Evolutionary conservation across 495 filamentous ascomycete genomes (phyloP).

Genomic region (Penicillium mononematosum): DNA sequence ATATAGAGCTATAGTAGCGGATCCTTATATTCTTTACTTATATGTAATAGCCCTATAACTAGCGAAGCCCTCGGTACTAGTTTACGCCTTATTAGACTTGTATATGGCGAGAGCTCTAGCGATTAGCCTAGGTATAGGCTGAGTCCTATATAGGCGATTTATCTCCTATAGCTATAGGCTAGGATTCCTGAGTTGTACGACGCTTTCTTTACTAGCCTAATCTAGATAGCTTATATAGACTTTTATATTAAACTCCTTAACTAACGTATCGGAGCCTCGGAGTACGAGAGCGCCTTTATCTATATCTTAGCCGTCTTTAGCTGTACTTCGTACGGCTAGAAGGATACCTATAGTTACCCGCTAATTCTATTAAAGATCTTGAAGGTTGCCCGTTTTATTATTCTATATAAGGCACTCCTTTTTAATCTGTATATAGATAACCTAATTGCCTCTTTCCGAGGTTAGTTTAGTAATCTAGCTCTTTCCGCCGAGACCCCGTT

Average conservation of each 20-base stretch:
- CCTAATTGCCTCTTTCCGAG: not conserved
- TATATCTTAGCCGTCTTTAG: constrained; percentile 10
- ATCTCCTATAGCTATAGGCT: no score
- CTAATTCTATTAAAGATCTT: constrained; percentile 7
- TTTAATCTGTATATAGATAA: constrained; percentile 3
- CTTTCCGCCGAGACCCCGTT: not conserved
- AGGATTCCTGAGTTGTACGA: no score
- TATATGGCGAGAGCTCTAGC: constrained; percentile 1
- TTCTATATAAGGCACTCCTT: constrained; percentile 11
- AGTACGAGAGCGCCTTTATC: constrained; percentile 17
- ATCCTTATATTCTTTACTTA: constrained; percentile 17
- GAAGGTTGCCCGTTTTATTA: constrained; percentile 14
- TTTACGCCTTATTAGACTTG: constrained; percentile 1
- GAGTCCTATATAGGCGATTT: no score
- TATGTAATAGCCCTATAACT: constrained; percentile 10
- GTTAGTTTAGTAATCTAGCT: not conserved
- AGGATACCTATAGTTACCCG: not conserved
- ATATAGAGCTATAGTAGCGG: constrained; percentile 18
- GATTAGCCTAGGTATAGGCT: not conserved
- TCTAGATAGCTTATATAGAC: not conserved
- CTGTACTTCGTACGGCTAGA: not conserved
- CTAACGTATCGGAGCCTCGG: not conserved
- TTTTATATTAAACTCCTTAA: constrained; percentile 24
- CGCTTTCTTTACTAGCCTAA: no score
- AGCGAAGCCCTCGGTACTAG: constrained; percentile 5